These are phyloP conservation scores for Agrocybe praecox DNA, from an alignment of 768 basidiomycete species.

Conservation along the genomic window DNA sequence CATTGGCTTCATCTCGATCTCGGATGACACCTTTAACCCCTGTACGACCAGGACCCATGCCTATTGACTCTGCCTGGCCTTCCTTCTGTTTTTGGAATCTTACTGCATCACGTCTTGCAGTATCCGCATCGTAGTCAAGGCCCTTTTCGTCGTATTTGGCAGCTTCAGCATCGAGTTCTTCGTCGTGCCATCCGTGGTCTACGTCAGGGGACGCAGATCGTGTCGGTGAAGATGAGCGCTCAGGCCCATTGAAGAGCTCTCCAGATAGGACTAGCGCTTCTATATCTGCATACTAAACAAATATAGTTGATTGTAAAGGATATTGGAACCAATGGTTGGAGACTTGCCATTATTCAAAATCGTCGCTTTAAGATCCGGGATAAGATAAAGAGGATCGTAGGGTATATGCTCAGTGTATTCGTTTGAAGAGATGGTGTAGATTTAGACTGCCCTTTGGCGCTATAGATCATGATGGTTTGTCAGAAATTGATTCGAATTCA, in stretches of 20 bases:
- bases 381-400: too few relatives aligned
- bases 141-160: conserved; percentile 34
- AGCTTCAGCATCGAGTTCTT: conserved; percentile 41
- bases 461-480: too few relatives aligned
- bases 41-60: conserved; percentile 85
- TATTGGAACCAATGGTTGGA: too few relatives aligned
- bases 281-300: conserved; percentile 43
- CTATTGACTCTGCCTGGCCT: conserved; percentile 56
- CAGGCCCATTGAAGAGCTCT: conserved; percentile 61
- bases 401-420: too few relatives aligned
- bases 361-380: too few relatives aligned
- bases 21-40: conserved; percentile 90
- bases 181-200: conserved; percentile 55
- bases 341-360: too few relatives aligned
- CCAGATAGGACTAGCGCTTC: conserved; percentile 80
- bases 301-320: not conserved
- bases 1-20: conserved; percentile 72
- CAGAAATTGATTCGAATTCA: too few relatives aligned
- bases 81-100: conserved; percentile 36
- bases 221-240: conserved; percentile 62
- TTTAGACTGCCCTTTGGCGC: too few relatives aligned
- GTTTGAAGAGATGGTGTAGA: too few relatives aligned
- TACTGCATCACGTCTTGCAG: conserved; percentile 35
- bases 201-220: conserved; percentile 62
- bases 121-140: conserved; percentile 48